Conservation (phyloP, 164 flowering plant genomes). For the Berberis vulgaris region DNA sequence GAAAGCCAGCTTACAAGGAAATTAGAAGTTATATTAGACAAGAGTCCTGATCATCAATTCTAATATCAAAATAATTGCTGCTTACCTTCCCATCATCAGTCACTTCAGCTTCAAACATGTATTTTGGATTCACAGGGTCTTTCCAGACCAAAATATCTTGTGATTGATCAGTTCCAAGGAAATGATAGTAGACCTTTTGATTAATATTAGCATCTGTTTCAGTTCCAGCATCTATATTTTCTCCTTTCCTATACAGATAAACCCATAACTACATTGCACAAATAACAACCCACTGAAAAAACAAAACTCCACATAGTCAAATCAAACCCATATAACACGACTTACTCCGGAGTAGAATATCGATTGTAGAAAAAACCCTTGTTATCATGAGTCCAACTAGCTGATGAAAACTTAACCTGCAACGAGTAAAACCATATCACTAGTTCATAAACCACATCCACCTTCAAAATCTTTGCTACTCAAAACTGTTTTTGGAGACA, state of each 20-base stretch:
- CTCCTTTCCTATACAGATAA: conserved; percentile 51
- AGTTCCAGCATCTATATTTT: conserved; percentile 79
- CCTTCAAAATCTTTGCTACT: neutral
- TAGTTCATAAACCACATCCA: neutral
- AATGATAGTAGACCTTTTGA: conserved; percentile 83
- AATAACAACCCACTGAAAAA: neutral
- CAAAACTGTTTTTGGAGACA: neutral
- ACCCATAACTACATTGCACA: neutral
- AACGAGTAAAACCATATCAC: neutral
- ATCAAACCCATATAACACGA: neutral
- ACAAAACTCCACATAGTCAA: no score
- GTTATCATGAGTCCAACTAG: conserved; percentile 86
- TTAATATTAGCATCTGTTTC: conserved; percentile 73
- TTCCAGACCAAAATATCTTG: conserved; percentile 90
- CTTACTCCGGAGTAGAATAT: conserved; percentile 82
- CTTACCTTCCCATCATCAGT: conserved; percentile 95
- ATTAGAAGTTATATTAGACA: no score
- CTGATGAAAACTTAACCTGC: conserved; percentile 83
- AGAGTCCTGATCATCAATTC: no score
- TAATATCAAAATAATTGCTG: no score
- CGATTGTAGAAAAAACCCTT: conserved; percentile 96
- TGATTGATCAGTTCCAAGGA: conserved; percentile 81
- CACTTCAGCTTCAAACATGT: conserved; percentile 38
- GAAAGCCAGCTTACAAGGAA: no score
- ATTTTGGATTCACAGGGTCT: conserved; percentile 74